A percentile compares a stretch with the other conserved stretches of the same genome.
phyloP scores from a whole-genome alignment of 148 eudicot species.

The Diospyros lotus region DNA sequence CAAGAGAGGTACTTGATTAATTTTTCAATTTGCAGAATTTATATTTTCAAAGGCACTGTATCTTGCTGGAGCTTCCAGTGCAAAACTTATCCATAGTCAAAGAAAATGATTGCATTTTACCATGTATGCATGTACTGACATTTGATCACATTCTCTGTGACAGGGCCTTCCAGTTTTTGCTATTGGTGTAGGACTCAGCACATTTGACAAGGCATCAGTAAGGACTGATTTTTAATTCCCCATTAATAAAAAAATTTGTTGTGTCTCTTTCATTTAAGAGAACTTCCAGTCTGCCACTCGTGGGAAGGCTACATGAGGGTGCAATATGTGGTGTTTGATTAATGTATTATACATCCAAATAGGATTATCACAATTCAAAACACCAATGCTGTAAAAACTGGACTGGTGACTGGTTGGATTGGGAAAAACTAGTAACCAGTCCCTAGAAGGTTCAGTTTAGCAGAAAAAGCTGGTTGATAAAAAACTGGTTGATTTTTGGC shows the following conservation, averaged over 20 bases:
- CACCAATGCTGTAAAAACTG: too few relatives aligned
- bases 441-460: too few relatives aligned
- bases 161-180: slow-evolving; percentile 91
- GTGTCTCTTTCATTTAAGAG: not conserved
- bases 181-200: slow-evolving; percentile 77
- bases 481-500: too few relatives aligned
- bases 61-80: not conserved
- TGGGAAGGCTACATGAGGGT: not conserved
- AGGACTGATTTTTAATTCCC: slow-evolving; percentile 23
- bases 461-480: too few relatives aligned
- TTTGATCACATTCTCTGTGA: slow-evolving; percentile 1
- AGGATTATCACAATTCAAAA: not conserved
- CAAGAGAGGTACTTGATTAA: slow-evolving; percentile 60
- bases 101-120: slow-evolving; percentile 3
- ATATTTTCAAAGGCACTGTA: not conserved
- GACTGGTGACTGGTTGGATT: too few relatives aligned
- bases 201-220: slow-evolving; percentile 87
- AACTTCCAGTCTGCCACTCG: not conserved
- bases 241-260: not conserved
- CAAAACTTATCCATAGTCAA: not conserved
- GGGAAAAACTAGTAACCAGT: too few relatives aligned
- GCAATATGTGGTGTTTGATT: not conserved
- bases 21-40: not conserved
- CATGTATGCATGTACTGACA: not conserved
- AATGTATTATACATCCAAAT: not conserved